These are phyloP conservation scores for Aspergillus sp. DNA, from an alignment of 2,329 filamentous ascomycete species.

Conservation along the genomic window DNA sequence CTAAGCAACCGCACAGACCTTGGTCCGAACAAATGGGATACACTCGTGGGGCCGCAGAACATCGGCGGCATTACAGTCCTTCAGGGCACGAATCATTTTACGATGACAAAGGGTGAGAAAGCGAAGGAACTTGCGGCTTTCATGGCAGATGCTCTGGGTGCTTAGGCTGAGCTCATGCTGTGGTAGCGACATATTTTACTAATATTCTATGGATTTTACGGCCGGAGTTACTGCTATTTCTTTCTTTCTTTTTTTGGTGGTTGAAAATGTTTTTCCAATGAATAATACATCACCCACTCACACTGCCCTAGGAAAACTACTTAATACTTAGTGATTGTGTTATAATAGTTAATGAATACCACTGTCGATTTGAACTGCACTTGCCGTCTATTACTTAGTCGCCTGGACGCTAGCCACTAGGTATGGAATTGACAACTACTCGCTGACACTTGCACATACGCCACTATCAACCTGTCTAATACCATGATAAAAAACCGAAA, in stretches of 20 bases:
- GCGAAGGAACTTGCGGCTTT: conserved; percentile 31
- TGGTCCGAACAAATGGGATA: conserved; percentile 50
- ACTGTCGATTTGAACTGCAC: too few relatives aligned
- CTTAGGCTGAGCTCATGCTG: background rate
- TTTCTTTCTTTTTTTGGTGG: too few relatives aligned
- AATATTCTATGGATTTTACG: too few relatives aligned
- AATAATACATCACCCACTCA: too few relatives aligned
- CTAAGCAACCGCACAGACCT: conserved; percentile 50
- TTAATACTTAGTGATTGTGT: too few relatives aligned
- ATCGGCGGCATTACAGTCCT: conserved; percentile 34
- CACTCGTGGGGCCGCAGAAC: conserved; percentile 41
- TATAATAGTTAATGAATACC: too few relatives aligned
- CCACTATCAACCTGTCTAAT: background rate
- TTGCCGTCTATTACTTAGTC: too few relatives aligned
- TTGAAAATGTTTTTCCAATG: too few relatives aligned
- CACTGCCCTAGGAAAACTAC: too few relatives aligned
- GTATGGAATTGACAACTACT: background rate
- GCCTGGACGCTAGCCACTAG: background rate
- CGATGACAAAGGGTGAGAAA: conserved; percentile 32
- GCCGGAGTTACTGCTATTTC: too few relatives aligned
- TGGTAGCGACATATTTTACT: too few relatives aligned
- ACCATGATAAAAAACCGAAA: background rate
- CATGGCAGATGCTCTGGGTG: conserved; percentile 27
- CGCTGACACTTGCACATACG: background rate
- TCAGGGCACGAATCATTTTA: conserved; percentile 38